These are phyloP conservation scores for Zygosaccharomyces gambellarensis DNA, from an alignment of 805 yeast species.

Conservation along the genomic window DNA sequence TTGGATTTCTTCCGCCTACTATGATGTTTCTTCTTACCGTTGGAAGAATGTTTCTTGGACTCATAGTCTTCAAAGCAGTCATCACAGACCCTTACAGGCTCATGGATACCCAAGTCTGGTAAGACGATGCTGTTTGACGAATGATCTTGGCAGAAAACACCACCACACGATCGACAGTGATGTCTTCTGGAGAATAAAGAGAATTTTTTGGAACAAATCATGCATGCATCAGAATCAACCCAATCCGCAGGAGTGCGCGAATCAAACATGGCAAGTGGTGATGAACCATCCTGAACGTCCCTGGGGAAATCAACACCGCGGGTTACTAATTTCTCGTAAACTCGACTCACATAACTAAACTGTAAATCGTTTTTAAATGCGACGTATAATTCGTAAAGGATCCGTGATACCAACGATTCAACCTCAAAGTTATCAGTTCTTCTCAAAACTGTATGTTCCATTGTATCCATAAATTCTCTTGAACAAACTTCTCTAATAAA, in stretches of 20 bases:
- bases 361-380: slow-evolving; percentile 67
- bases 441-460: slow-evolving; percentile 45
- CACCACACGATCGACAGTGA: slow-evolving; percentile 97
- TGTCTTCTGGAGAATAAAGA: slow-evolving; percentile 84
- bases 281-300: slow-evolving; percentile 9
- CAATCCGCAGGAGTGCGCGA: slow-evolving; percentile 95
- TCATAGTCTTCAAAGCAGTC: slow-evolving; percentile 68
- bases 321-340: slow-evolving; percentile 52
- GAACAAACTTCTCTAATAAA: slow-evolving; percentile 74
- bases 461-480: slow-evolving; percentile 79
- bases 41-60: slow-evolving; percentile 31
- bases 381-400: slow-evolving; percentile 72
- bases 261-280: slow-evolving; percentile 56
- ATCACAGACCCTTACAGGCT: slow-evolving; percentile 91
- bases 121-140: slow-evolving; percentile 68
- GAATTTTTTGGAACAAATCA: slow-evolving; percentile 82
- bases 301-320: slow-evolving; percentile 69
- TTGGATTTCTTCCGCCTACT: slow-evolving; percentile 27
- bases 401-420: slow-evolving; percentile 52
- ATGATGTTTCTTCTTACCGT: slow-evolving; percentile 15
- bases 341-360: slow-evolving; percentile 56
- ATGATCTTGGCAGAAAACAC: slow-evolving; percentile 82
- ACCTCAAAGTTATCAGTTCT: slow-evolving; percentile 47
- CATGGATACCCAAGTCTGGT: slow-evolving; percentile 79
- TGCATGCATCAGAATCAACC: slow-evolving; percentile 93